These are phyloP conservation scores for Pyricularia pennisetigena DNA, from an alignment of 2,329 filamentous ascomycete genomes.

Conservation along the genomic window DNA sequence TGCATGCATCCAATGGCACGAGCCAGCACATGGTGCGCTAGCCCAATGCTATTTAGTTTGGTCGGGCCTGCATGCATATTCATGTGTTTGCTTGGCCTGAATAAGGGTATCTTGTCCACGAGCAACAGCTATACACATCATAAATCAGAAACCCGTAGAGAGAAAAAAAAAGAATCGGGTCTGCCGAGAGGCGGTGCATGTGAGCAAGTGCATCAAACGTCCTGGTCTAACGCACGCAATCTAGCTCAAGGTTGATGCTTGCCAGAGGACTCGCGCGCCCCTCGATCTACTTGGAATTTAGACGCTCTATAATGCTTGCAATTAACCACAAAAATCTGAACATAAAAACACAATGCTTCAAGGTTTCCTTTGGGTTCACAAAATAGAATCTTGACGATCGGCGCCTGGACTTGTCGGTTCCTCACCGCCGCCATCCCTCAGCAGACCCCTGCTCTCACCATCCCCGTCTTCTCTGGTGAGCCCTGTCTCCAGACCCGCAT, in stretches of 20 bases:
- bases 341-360: not conserved
- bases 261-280: not conserved
- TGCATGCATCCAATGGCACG: not conserved
- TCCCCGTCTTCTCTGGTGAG: conserved; percentile 26
- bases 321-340: not conserved
- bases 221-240: not conserved
- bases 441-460: conserved; percentile 31
- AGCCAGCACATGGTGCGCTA: not conserved
- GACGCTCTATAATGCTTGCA: not conserved
- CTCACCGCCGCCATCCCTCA: conserved; percentile 22
- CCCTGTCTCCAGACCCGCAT: conserved; percentile 20
- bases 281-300: not conserved
- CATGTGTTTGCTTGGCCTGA: not conserved
- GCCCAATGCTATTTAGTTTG: not conserved
- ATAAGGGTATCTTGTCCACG: not conserved
- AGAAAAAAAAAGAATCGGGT: too few relatives aligned
- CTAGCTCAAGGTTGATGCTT: not conserved
- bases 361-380: not conserved
- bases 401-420: conserved; percentile 17
- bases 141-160: too few relatives aligned
- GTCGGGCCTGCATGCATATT: not conserved
- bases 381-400: conserved; percentile 6
- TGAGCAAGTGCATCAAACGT: not conserved
- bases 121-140: not conserved
- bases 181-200: not conserved